Evolutionary conservation across 176 grass and related monocot species (phyloP).

Genomic region (Guadua angustifolia): DNA sequence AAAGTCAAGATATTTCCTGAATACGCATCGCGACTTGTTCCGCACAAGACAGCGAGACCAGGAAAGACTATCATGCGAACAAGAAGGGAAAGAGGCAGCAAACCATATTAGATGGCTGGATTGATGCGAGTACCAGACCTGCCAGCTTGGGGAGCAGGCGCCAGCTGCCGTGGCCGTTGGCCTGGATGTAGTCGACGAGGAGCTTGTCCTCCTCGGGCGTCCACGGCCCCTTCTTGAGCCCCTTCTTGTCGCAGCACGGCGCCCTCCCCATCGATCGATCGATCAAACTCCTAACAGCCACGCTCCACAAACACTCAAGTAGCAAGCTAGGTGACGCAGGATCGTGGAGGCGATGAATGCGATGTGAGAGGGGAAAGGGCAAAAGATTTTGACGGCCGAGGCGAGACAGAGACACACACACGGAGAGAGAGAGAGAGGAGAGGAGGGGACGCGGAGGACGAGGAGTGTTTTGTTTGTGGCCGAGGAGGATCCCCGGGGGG

Average conservation of each 20-base stretch:
- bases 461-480: constrained; percentile 51
- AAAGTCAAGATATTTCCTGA: not conserved
- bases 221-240: constrained; percentile 97
- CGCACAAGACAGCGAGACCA: not conserved
- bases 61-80: not conserved
- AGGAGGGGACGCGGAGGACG: constrained; percentile 11
- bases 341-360: constrained; percentile 22
- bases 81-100: not conserved
- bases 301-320: not conserved
- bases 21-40: not conserved
- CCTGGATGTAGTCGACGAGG: constrained; percentile 92
- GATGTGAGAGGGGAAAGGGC: constrained; percentile 14
- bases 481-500: constrained; percentile 53
- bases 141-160: constrained; percentile 89
- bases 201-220: constrained; percentile 98
- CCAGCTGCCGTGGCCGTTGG: constrained; percentile 98
- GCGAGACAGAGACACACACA: not conserved
- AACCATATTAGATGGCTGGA: not conserved
- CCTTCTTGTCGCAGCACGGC: constrained; percentile 89
- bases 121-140: constrained; percentile 48
- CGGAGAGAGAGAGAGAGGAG: not conserved
- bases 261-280: constrained; percentile 71
- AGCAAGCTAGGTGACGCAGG: not conserved
- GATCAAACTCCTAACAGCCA: not conserved
- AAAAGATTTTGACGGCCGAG: not conserved